A percentile compares a stretch with the other conserved stretches of the same genome.
phyloP scores from a whole-genome alignment of 352 stramenopile genomes.

The Phytophthora melonis region DNA sequence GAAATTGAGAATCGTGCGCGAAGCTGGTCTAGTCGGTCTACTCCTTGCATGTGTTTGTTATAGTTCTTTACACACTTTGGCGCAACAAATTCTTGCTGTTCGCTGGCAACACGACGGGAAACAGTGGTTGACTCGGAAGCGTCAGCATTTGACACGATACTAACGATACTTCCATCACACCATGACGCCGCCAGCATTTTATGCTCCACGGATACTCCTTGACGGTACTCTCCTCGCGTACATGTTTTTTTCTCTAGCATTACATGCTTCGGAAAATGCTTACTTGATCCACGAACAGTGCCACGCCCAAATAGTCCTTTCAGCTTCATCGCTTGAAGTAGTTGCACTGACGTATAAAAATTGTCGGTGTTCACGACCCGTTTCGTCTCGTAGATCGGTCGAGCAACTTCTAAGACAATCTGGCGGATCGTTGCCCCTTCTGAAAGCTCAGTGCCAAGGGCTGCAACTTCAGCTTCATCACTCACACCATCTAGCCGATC shows the following conservation, averaged over 20 bases:
- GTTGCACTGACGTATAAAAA: constrained; percentile 45
- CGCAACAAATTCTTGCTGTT: constrained; percentile 19
- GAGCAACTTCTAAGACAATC: constrained; percentile 33
- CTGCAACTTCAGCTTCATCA: background rate
- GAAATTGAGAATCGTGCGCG: constrained; percentile 36
- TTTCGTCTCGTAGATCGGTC: constrained; percentile 23
- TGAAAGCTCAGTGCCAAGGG: background rate
- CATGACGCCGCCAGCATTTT: constrained; percentile 35
- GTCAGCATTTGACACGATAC: constrained; percentile 36
- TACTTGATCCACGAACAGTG: constrained; percentile 26
- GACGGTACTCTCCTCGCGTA: constrained; percentile 13
- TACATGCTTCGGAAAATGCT: constrained; percentile 36
- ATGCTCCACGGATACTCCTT: constrained; percentile 24
- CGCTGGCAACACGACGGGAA: background rate
- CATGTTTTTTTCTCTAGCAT: constrained; percentile 20
- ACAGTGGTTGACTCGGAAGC: constrained; percentile 16
- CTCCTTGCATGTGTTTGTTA: constrained; percentile 46
- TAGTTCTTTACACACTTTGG: constrained; percentile 35
- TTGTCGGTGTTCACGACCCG: constrained; percentile 44
- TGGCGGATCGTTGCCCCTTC: constrained; percentile 15
- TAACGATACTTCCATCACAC: constrained; percentile 37
- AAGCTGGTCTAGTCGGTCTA: constrained; percentile 27
- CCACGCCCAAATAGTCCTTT: constrained; percentile 31
- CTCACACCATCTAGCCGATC: constrained; percentile 29
- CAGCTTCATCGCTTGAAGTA: constrained; percentile 29